phyloP scores from a whole-genome alignment of 208 protist species.

The Trichomonas vaginalis region DNA sequence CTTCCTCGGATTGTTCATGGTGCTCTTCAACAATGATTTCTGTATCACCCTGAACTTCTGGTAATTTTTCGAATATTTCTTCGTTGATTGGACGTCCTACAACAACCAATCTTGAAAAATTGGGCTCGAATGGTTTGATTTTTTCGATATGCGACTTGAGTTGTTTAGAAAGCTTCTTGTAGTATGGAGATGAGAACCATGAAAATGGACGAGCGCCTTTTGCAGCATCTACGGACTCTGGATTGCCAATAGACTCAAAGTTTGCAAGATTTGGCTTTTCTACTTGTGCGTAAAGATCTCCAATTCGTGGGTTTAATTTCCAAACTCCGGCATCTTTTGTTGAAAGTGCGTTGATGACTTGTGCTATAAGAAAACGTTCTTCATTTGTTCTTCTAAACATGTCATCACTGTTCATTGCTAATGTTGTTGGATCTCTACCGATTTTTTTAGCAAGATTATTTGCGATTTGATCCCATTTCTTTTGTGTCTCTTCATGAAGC shows the following conservation, averaged over 20 bases:
- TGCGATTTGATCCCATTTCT: background rate
- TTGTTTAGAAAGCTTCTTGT: background rate
- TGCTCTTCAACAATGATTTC: background rate
- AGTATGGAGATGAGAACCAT: background rate
- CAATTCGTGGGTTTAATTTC: background rate
- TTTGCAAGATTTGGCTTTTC: background rate
- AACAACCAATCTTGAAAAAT: background rate
- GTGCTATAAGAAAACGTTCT: background rate
- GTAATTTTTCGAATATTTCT: background rate
- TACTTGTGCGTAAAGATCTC: background rate
- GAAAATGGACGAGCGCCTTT: background rate
- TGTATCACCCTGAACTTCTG: background rate
- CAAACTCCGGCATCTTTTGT: background rate
- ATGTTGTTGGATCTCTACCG: background rate
- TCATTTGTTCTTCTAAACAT: background rate
- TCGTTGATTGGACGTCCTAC: background rate
- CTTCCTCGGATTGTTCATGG: background rate
- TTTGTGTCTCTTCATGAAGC: background rate
- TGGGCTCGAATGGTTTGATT: background rate
- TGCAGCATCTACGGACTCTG: background rate
- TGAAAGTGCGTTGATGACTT: background rate
- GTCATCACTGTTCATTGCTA: background rate
- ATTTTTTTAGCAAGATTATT: background rate
- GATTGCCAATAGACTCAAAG: background rate
- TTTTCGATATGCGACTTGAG: background rate